Conservation (phyloP, 257 asterid genomes). For the Solanum virginianum region DNA sequence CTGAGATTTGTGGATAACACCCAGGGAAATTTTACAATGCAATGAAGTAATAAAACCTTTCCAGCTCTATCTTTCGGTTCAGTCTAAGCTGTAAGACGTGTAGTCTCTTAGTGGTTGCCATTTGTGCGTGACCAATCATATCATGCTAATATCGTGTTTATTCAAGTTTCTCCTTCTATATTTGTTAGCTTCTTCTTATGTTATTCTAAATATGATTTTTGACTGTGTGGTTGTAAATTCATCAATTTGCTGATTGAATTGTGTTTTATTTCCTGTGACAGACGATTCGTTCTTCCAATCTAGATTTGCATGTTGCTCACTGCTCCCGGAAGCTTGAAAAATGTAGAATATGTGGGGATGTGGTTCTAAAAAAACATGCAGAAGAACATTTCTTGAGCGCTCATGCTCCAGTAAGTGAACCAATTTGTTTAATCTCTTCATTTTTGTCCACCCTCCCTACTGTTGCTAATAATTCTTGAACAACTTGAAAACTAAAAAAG, state of each 20-base stretch:
- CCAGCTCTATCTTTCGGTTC: too few relatives aligned
- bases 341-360: conserved; percentile 86
- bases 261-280: conserved; percentile 47
- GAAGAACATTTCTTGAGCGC: conserved; percentile 89
- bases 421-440: background rate
- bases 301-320: conserved; percentile 85
- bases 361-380: conserved; percentile 59
- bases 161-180: too few relatives aligned
- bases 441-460: conserved; percentile 12
- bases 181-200: too few relatives aligned
- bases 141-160: too few relatives aligned
- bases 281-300: conserved; percentile 65
- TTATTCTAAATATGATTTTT: too few relatives aligned
- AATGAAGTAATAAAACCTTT: too few relatives aligned
- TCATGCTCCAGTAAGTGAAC: conserved; percentile 75
- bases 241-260: background rate
- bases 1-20: background rate
- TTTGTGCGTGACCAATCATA: too few relatives aligned
- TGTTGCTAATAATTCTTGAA: conserved; percentile 8
- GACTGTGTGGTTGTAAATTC: too few relatives aligned
- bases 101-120: too few relatives aligned
- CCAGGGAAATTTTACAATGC: background rate
- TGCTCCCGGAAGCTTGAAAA: conserved; percentile 91
- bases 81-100: too few relatives aligned
- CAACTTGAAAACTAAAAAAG: background rate